Percentiles rank a stretch among this genome's conserved stretches.
Conservation (phyloP, 2,329 filamentous ascomycete species). For the Aureobasidium sp. region DNA sequence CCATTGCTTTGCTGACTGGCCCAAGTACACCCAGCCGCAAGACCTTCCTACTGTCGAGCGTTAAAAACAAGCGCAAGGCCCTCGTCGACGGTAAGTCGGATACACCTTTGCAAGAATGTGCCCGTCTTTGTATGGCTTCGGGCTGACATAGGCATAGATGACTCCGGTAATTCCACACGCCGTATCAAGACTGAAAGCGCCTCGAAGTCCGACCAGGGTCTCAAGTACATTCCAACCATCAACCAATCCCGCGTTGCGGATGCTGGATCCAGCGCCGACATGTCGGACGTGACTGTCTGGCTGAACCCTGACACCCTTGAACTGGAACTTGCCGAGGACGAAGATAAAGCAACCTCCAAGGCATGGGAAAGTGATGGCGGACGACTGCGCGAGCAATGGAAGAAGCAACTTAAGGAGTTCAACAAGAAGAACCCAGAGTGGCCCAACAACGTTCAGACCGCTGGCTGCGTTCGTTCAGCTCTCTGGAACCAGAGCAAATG, state of each 20-base stretch:
- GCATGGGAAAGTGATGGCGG: background rate
- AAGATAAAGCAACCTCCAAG: background rate
- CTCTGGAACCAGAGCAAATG: background rate
- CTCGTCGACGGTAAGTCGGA: background rate
- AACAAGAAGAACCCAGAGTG: conserved; percentile 1
- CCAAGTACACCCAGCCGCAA: background rate
- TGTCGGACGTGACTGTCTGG: background rate
- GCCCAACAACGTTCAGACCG: background rate
- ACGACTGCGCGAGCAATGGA: background rate
- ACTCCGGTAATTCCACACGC: background rate
- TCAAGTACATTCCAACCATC: too few species aligned
- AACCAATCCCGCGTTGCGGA: too few species aligned
- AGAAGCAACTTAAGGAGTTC: background rate
- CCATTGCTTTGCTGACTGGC: background rate
- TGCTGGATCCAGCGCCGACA: background rate
- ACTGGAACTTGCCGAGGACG: background rate
- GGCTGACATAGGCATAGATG: background rate
- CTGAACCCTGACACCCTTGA: background rate
- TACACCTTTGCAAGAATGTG: too few species aligned
- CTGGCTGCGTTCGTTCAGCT: background rate
- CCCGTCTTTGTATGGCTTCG: too few species aligned
- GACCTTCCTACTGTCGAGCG: background rate
- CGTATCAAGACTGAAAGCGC: background rate
- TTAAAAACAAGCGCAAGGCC: background rate
- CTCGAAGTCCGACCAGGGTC: background rate